Base-by-base conservation (phyloP, 768 basidiomycete species). In the Sarcodon sp. region DNA sequence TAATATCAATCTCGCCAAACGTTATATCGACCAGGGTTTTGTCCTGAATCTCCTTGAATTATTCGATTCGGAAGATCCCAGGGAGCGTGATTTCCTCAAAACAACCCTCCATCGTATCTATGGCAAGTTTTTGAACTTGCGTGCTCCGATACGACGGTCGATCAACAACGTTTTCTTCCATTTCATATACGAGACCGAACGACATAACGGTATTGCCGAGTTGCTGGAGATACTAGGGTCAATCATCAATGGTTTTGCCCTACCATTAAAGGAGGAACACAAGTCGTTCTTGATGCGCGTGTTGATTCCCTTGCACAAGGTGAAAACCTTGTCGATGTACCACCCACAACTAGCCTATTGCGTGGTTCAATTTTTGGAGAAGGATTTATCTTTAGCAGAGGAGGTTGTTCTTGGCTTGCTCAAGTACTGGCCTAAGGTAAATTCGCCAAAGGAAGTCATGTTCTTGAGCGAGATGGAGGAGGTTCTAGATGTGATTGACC, bases 111-210 rank as follows among this genome's bases (percentile, higher is more conserved):
- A 99, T 64, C 84, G 96, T 50, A 98, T 99, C 65, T 99, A 99
- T 61, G 96, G 96, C 63, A 98, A 98, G 72, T 98, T 99, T 73
- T 81, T 98, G 59, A 96, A 93, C 63, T 79, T 98, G 39, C 91
- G 96, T 51, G 94, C 96, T 37, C 98, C 97, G 68, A 98, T 99
- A 59, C 86, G 96, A 47, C 82, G 96, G 50, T 97, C 94, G 49
- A 98, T 99, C 77, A 96, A 94, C 73, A 96, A 98, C 59, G 94
- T 99, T 58, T 99, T 99, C 65, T 98, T 96, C 77, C 83, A 93
- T 60, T 99, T 98, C 70, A 75, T 98, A 57, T 99, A 99, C 66
- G 96, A 99, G 65, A 91, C 92, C 0, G 96, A 99, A 62, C 81
- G 96, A 43, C 94, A 99, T 73, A 99, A 99, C 61, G 96, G 96